These are phyloP conservation scores for Peribolospora kevripleyi DNA, from an alignment of 768 basidiomycete species.

Conservation along the genomic window DNA sequence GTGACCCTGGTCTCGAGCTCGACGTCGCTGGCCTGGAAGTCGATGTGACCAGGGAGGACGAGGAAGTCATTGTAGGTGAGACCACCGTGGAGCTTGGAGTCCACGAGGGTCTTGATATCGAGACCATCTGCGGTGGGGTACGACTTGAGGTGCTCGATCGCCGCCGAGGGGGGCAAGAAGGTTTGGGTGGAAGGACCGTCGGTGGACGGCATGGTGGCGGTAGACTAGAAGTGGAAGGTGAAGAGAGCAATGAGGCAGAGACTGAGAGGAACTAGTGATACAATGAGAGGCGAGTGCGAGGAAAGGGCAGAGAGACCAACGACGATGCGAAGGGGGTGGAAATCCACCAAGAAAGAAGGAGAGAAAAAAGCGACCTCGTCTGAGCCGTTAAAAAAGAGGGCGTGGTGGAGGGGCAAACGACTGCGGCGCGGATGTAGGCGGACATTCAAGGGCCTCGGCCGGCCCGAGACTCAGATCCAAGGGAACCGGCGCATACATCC, in stretches of 20 bases:
- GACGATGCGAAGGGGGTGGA: too few species aligned
- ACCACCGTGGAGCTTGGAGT: slow-evolving; percentile 61
- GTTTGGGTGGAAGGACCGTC: slow-evolving; percentile 4
- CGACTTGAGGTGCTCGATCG: slow-evolving; percentile 45
- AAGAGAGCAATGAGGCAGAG: neutral
- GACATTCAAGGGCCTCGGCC: too few species aligned
- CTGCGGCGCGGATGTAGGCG: too few species aligned
- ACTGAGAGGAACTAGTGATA: too few species aligned
- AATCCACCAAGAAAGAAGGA: too few species aligned
- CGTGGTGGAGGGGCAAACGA: too few species aligned
- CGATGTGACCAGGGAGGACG: slow-evolving; percentile 78
- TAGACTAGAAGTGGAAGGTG: neutral
- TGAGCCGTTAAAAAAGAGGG: too few species aligned
- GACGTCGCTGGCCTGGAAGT: slow-evolving; percentile 64
- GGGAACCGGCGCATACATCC: too few species aligned
- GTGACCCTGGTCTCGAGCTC: slow-evolving; percentile 65
- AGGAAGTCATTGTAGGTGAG: slow-evolving; percentile 97
- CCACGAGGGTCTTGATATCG: slow-evolving; percentile 60
- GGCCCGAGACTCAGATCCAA: too few species aligned
- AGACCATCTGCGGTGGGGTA: slow-evolving; percentile 63
- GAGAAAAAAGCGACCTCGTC: too few species aligned
- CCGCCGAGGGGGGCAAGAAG: slow-evolving; percentile 43
- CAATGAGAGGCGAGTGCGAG: too few species aligned
- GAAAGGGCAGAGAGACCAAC: too few species aligned
- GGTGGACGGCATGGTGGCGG: slow-evolving; percentile 4